Evolutionary conservation across 768 basidiomycete genomes (phyloP), one percentile per base, ranked within the genome.

Genomic region (Trametes coccinea): DNA sequence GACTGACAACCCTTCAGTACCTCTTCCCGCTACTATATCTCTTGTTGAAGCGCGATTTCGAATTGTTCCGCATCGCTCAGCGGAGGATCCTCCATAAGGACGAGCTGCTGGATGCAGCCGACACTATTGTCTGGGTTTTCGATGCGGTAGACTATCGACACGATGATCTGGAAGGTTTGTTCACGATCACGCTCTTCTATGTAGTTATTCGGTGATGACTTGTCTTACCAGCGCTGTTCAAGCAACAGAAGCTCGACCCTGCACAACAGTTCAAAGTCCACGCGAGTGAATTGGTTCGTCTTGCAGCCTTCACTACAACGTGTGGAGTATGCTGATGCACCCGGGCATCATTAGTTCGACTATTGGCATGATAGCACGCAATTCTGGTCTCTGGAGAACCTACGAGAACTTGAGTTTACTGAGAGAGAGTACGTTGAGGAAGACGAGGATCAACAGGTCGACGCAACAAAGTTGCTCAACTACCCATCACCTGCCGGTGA

Each of bases 21-120:
- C 43, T 77, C 8, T 66, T 76, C 4, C 75, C 76, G 0, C 58
- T 78, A 17, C 56, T 78, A 1, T 74, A 72, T 51, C 69, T 79
- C 1, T 63, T 77, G 0, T 61, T 76, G 13, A 64, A 69, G 37
- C 68, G 73, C 17, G 73, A 78, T 61, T 62, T 74, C n/a, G 66
- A 73, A 31, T 70, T 75, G 22, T 61, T 79, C 16, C 66, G 69
- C 31, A 56, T 74, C 5, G 68, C 67, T 3, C 61, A 62, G 22
- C 70, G 30, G 11, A 63, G 63, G 0, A 53, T 74, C 5, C 39
- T 77, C 0, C 59, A 74, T 13, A 56, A 60, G 4, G 65, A 69
- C 46, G 73, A 75, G 39, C 54, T 75, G 1, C 54, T 27, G 48
- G 71, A 72, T 10, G 49, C 66, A 6, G 47, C 48, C 1, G 56